phyloP scores from a whole-genome alignment of 306 rosid species.

The Vigna hirtella region DNA sequence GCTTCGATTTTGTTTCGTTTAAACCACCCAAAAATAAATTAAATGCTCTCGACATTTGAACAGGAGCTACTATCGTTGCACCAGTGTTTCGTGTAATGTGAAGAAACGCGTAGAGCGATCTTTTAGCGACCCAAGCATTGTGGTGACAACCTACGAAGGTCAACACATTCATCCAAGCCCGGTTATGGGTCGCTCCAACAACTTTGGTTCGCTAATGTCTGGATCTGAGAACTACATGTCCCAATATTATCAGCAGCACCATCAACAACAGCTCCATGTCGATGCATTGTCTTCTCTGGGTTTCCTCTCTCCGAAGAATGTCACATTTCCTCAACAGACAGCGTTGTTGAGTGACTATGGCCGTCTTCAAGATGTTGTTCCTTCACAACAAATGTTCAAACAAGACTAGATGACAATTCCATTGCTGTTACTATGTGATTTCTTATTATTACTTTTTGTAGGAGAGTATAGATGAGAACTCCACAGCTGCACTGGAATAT shows the following conservation, averaged over 20 bases:
- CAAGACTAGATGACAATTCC: slow-evolving; percentile 45
- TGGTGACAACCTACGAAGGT: slow-evolving; percentile 93
- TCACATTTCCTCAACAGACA: slow-evolving; percentile 45
- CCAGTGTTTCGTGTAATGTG: slow-evolving; percentile 79
- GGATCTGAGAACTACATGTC: slow-evolving; percentile 40
- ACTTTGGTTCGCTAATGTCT: slow-evolving; percentile 40
- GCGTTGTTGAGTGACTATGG: slow-evolving; percentile 57
- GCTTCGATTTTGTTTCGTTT: neutral
- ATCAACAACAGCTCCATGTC: slow-evolving; percentile 39
- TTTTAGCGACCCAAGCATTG: slow-evolving; percentile 67
- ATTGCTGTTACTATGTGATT: slow-evolving; percentile 31
- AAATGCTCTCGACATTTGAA: neutral
- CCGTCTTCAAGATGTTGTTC: slow-evolving; percentile 79
- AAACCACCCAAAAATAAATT: neutral
- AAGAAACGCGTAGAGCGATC: slow-evolving; percentile 95
- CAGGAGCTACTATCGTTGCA: slow-evolving; percentile 99
- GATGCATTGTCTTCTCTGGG: slow-evolving; percentile 46
- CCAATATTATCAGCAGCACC: slow-evolving; percentile 46
- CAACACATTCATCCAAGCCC: slow-evolving; percentile 87
- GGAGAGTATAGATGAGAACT: slow-evolving; percentile 37
- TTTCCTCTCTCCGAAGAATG: slow-evolving; percentile 29
- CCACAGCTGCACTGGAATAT: slow-evolving; percentile 40
- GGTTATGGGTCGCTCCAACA: slow-evolving; percentile 56
- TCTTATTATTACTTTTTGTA: slow-evolving; percentile 42
- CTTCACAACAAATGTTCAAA: slow-evolving; percentile 68